These are phyloP conservation scores for Niveomyces coronatus DNA, from an alignment of 2,329 filamentous ascomycete species.

Conservation along the genomic window DNA sequence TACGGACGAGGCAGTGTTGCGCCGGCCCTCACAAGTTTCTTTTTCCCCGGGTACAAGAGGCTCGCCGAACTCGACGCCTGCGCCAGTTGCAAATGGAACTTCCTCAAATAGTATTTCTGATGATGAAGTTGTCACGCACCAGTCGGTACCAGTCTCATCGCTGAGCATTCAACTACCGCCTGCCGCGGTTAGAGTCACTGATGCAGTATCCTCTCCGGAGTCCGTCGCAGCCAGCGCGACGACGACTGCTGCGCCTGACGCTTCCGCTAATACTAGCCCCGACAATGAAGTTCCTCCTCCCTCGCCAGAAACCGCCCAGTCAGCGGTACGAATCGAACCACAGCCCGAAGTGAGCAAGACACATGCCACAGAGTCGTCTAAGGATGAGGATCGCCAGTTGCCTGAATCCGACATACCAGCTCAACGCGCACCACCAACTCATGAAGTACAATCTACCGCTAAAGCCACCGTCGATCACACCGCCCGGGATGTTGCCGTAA, in stretches of 20 bases:
- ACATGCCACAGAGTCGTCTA: constrained; percentile 22
- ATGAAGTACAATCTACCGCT: no score
- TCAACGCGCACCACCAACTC: no score
- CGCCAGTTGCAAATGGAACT: constrained; percentile 2
- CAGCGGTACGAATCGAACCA: constrained; percentile 20
- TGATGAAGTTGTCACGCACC: no score
- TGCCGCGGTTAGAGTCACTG: constrained; percentile 28
- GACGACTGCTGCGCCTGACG: constrained; percentile 58
- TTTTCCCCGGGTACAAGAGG: constrained; percentile 24
- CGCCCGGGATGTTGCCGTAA: no score
- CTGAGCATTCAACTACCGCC: constrained; percentile 24
- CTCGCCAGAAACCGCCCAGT: constrained; percentile 35
- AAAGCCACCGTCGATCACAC: no score
- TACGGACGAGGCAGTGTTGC: not conserved
- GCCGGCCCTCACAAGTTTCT: constrained; percentile 19
- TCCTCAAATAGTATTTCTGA: not conserved
- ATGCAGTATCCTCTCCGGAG: constrained; percentile 42
- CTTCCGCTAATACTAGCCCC: constrained; percentile 64
- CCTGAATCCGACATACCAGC: no score
- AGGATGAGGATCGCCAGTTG: constrained; percentile 33
- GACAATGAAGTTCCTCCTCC: constrained; percentile 54
- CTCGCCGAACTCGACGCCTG: constrained; percentile 12
- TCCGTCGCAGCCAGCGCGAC: constrained; percentile 67
- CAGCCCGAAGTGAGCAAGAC: constrained; percentile 22
- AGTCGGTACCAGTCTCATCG: no score